Base-by-base conservation (phyloP, 2,329 filamentous ascomycete species). In the Sporothrix inflata region DNA sequence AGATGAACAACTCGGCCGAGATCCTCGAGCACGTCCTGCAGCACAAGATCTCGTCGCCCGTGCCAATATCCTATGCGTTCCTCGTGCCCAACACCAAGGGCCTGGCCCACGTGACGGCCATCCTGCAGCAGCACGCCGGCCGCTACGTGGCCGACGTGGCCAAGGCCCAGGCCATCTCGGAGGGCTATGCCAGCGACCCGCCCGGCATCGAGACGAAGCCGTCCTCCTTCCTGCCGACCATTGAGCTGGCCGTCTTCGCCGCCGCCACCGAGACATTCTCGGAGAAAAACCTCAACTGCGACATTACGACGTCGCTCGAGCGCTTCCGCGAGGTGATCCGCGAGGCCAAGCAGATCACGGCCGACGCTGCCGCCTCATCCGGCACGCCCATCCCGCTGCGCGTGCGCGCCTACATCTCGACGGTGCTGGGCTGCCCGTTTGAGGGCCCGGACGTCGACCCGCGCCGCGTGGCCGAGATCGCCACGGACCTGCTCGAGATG, bases 191-290 rank as follows among this genome's bases (percentile, higher is more conserved):
- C 21, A 27, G 12, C 14, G 19, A 38, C 19, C 1, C 72, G 19
- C 14, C 38, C 19, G 40, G 30, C 3, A 16, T 42, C 24, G 16
- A n/a, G 16, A 12, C 42, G 8, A 27, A 61, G 57, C 55, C 69
- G 11, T 53, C 65, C 9, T 69, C 71, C 1, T 69, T 68, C 45
- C 84, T 83, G 70, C 87, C 86, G 24, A 85, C 74, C 19, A 47
- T 76, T 30, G 76, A 77, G 70, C 74, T 77, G n/a, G 74, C 76
- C 60, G 74, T 77, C 34, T 96, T 97, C 81, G 91, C 92, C 16
- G 91, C 93, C 1, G 93, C 93, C 0, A 95, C 92, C 19, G 93
- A 97, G 81, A 85, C 87, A 65, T 97, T 97, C 81, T 92, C 91
- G 3, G 88, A 90, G 75, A 91, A 90, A 82, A 97, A 97, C 81